Base-by-base conservation (phyloP, 371 early-diverging fungal species). In the Rhizopus arrhizus region DNA sequence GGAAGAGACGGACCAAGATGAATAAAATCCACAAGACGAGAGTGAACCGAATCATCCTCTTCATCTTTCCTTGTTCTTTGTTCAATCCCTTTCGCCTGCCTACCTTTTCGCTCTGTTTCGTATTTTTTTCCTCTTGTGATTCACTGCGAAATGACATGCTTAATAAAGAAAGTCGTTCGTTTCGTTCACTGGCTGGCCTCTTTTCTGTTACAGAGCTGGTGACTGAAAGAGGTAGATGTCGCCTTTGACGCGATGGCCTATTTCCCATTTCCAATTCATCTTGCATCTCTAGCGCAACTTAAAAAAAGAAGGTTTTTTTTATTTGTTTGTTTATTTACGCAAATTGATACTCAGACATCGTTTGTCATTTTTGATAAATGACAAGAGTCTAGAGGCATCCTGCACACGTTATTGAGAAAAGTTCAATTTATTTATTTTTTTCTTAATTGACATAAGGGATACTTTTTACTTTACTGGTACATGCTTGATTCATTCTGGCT, bases 151-250 rank as follows among this genome's bases (percentile, higher is more conserved):
- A 56, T 4, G 47, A 5, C 66, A 59, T 68, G 31, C 29, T 53
- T 1, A 63, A 12, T 33, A 63, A 34, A 10, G 68, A 34, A 29
- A 56, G 29, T 46, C 50, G 15, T 34, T 51, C 35, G 4, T 47
- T n/a, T 13, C 41, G 28, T 36, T 58, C 22, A 13, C 5, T 5
- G 16, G 58, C 16, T 11, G 40, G 51, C 0, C 16, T 3, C 15
- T 46, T 16, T 16, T 52, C 41, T 11, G 68, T 47, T 35, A 47
- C 47, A n/a, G 68, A 57, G 33, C 36, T 22, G 4, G 58, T 51
- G 1, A 54, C 33, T 28, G 69, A 38, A 29, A 36, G 46, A 36
- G 69, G 69, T 12, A 69, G 49, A 49, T 69, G 69, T 16, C 69
- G 41, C 12, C 65, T 36, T 43, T 62, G 58, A 10, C 69, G 48